These are phyloP conservation scores for Sclerotinia trifoliorum DNA, from an alignment of 2,329 filamentous ascomycete genomes.

Conservation along the genomic window DNA sequence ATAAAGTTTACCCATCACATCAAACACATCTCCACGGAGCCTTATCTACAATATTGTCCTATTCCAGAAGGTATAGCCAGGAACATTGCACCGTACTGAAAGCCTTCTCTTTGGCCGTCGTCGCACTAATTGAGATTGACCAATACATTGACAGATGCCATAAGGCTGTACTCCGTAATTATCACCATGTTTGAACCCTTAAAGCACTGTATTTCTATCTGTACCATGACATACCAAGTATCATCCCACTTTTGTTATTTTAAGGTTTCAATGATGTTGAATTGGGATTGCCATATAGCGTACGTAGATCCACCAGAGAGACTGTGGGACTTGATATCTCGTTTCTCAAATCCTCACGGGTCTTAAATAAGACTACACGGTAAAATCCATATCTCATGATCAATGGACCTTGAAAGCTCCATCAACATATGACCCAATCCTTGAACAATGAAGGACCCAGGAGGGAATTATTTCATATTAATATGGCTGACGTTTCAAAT, in stretches of 20 bases:
- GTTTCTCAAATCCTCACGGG: not conserved
- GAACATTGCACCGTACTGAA: not conserved
- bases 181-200: slow-evolving; percentile 2
- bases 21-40: slow-evolving; percentile 18
- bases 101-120: slow-evolving; percentile 14
- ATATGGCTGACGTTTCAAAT: slow-evolving; percentile 11
- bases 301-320: slow-evolving; percentile 11
- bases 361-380: not conserved
- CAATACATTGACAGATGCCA: not conserved
- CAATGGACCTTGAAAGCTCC: slow-evolving; percentile 1
- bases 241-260: slow-evolving; percentile 13
- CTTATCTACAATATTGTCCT: slow-evolving; percentile 1
- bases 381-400: slow-evolving; percentile 7
- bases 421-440: slow-evolving; percentile 4
- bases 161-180: slow-evolving; percentile 7
- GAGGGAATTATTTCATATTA: not conserved
- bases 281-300: slow-evolving; percentile 5
- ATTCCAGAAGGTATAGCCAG: slow-evolving; percentile 10
- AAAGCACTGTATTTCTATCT: slow-evolving; percentile 1
- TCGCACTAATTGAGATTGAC: not conserved
- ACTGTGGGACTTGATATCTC: not conserved
- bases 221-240: not conserved
- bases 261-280: slow-evolving; percentile 5
- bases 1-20: slow-evolving; percentile 8
- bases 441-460: not conserved